phyloP scores from a whole-genome alignment of 495 filamentous ascomycete genomes.

The Parachaetomium inaequale region DNA sequence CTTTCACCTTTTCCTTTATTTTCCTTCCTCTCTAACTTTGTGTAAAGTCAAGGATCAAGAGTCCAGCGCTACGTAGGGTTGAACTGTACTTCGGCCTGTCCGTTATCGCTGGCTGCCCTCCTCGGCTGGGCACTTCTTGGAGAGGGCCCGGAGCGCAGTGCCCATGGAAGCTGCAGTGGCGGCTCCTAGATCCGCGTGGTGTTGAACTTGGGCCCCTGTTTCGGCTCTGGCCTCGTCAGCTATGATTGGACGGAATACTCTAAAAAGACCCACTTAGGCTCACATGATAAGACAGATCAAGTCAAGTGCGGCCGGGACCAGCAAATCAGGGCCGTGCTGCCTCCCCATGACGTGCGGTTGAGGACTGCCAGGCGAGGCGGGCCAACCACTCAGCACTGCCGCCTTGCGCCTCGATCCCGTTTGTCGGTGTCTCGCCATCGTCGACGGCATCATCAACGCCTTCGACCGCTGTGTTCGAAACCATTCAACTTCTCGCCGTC shows the following conservation, averaged over 20 bases:
- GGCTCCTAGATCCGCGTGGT: not conserved
- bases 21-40: too few species aligned
- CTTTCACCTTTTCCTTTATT: too few species aligned
- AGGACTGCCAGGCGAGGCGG: constrained; percentile 13
- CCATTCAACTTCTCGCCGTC: not conserved
- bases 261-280: constrained; percentile 6
- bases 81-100: too few species aligned
- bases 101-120: too few species aligned
- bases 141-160: too few species aligned
- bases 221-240: not conserved
- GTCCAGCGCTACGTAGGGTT: too few species aligned
- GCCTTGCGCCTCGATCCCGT: constrained; percentile 8
- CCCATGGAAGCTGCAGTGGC: too few species aligned
- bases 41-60: too few species aligned
- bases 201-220: constrained; percentile 2
- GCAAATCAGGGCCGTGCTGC: constrained; percentile 10
- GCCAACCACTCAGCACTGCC: constrained; percentile 12
- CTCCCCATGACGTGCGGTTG: constrained; percentile 23
- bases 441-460: not conserved
- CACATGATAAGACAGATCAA: constrained; percentile 21
- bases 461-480: not conserved
- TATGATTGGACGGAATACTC: constrained; percentile 2
- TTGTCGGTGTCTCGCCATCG: constrained; percentile 6
- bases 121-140: too few species aligned
- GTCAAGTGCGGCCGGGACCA: constrained; percentile 9